These are phyloP conservation scores for Uronychia binucleata DNA, from an alignment of 73 alveolate species.

Conservation along the genomic window DNA sequence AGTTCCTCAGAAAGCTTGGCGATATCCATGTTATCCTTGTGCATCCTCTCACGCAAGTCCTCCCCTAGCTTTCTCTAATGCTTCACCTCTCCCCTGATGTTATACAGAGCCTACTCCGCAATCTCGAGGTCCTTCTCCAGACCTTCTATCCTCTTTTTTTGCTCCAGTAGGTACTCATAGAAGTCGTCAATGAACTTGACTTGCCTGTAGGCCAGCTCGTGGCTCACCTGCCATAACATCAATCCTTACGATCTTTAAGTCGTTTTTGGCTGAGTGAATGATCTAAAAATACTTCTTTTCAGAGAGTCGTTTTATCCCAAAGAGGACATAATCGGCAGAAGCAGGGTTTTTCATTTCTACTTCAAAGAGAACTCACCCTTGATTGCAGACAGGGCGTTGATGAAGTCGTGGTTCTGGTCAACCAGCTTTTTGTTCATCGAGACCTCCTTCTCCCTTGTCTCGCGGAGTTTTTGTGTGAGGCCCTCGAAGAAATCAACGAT, in stretches of 20 bases:
- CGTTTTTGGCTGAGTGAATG: slow-evolving; percentile 22
- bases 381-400: slow-evolving; percentile 31
- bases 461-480: slow-evolving; percentile 12
- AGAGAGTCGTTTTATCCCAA: slow-evolving; percentile 23
- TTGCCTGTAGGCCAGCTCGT: slow-evolving; percentile 35
- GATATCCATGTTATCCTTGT: slow-evolving; percentile 22
- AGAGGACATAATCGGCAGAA: neutral
- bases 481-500: slow-evolving; percentile 13
- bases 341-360: neutral
- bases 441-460: slow-evolving; percentile 20
- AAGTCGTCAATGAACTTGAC: slow-evolving; percentile 58
- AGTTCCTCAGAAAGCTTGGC: slow-evolving; percentile 34
- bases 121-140: slow-evolving; percentile 19
- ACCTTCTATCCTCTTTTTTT: slow-evolving; percentile 1
- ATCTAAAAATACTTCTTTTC: slow-evolving; percentile 45
- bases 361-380: slow-evolving; percentile 4
- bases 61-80: slow-evolving; percentile 19
- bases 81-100: slow-evolving; percentile 1
- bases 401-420: slow-evolving; percentile 36
- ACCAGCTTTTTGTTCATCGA: slow-evolving; percentile 10
- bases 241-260: neutral
- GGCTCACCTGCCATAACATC: slow-evolving; percentile 3
- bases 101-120: slow-evolving; percentile 7
- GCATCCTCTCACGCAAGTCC: neutral
- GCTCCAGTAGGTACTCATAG: slow-evolving; percentile 28